Evolutionary conservation across 164 flowering plant genomes (phyloP), one percentile per base, ranked within the genome.

Genomic region (Brasenia schreberi): DNA sequence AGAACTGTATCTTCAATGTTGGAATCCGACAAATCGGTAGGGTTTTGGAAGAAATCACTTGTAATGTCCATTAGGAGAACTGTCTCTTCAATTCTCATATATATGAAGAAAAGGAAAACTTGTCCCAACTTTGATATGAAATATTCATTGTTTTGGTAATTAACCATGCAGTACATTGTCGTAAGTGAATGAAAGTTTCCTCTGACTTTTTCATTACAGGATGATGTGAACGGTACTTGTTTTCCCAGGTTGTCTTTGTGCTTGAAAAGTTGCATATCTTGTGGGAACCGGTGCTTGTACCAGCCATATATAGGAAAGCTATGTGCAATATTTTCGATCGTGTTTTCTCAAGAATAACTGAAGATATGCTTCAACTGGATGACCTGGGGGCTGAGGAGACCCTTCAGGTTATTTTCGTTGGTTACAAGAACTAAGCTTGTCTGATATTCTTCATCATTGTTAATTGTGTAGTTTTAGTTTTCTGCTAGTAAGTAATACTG

Each of bases 301-400:
- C 89, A 71, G 80, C 80, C 23, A 81, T 81, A 59, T 94, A 89
- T 76, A 80, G 78, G 75, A 89, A 73, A 73, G 69, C 85, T 71
- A 84, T 94, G 89, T 78, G 84, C 68, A 70, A 64, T 65, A 83
- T 91, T 65, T 64, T 94, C 67, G 94, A 91, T 67, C 78, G 81
- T 58, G 87, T 88, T 52, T 84, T 88, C 73, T 78, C 84, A 43
- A 83, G 86, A 77, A 80, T 89, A 19, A 67, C 83, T 16, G 77
- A 75, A 68, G 97, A 94, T 63, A 79, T 94, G 70, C 96, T 94
- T 62, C 82, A 81, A 65, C 67, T 94, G 72, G 99, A 91, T 83
- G 99, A 94, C 74, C 77, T 94, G 71, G 99, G 96, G 10, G 96
- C 97, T 17, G 97, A 91, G 52, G 99, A 94, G 76, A 88, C 99